A percentile compares a stretch with the other conserved stretches of the same genome.
These are phyloP conservation scores for Penicillium decumbens DNA, from an alignment of 2,329 filamentous ascomycete species.

Conservation along the genomic window DNA sequence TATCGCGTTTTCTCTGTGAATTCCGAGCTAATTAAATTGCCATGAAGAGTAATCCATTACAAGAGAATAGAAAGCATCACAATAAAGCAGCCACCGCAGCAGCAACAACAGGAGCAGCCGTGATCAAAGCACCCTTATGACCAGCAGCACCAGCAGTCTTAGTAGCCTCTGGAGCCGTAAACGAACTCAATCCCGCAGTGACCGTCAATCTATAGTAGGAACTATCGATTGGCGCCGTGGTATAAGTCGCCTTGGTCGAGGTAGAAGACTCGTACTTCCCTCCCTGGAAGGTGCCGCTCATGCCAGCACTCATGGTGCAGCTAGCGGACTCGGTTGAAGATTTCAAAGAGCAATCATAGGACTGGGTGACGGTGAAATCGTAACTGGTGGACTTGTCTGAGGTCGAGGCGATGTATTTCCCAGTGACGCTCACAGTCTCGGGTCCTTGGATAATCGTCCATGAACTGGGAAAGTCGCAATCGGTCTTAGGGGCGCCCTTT, in stretches of 20 bases:
- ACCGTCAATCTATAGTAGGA: slow-evolving; percentile 16
- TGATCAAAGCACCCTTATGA: slow-evolving; percentile 17
- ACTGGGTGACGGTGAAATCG: slow-evolving; percentile 19
- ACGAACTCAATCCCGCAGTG: slow-evolving; percentile 18
- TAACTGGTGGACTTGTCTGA: not conserved
- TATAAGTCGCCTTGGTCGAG: slow-evolving; percentile 1
- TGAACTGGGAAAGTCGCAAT: slow-evolving; percentile 18
- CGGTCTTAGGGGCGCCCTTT: slow-evolving; percentile 20
- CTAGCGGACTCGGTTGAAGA: slow-evolving; percentile 13
- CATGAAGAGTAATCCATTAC: not conserved
- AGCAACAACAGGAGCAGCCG: slow-evolving; percentile 22
- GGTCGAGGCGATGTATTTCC: slow-evolving; percentile 18
- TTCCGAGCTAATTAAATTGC: not conserved
- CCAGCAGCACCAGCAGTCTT: slow-evolving; percentile 17
- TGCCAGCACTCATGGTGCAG: slow-evolving; percentile 17
- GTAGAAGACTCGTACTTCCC: slow-evolving; percentile 1
- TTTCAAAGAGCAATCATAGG: slow-evolving; percentile 16
- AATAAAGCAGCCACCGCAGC: slow-evolving; percentile 20
- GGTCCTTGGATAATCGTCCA: slow-evolving; percentile 26
- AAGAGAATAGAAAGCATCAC: slow-evolving; percentile 1
- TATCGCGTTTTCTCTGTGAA: no score
- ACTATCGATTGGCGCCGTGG: slow-evolving; percentile 1
- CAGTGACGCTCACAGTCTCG: slow-evolving; percentile 18
- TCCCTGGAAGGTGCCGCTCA: slow-evolving; percentile 8
- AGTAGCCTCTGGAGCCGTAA: slow-evolving; percentile 18